These are phyloP conservation scores for Xylaria flabelliformis DNA, from an alignment of 495 filamentous ascomycete species.

Conservation along the genomic window DNA sequence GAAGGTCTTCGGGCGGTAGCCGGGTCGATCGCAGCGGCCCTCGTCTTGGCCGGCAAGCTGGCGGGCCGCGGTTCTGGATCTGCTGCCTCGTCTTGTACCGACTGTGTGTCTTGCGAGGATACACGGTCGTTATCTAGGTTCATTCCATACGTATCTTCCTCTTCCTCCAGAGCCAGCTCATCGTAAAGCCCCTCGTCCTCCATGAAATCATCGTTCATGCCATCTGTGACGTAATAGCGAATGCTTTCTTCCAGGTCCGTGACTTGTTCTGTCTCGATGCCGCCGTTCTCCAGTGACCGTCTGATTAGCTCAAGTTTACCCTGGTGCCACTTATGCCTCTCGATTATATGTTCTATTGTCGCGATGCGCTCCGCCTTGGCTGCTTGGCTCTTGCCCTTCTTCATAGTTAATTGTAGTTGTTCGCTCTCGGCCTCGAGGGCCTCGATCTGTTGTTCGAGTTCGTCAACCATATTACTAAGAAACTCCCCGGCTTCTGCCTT, in stretches of 20 bases:
- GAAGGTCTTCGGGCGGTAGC: conserved; percentile 76
- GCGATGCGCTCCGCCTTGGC: conserved; percentile 85
- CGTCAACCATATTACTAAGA: conserved; percentile 84
- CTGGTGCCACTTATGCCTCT: conserved; percentile 96
- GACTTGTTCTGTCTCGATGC: conserved; percentile 84
- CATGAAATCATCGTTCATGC: conserved; percentile 83
- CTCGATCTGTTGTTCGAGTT: conserved; percentile 92
- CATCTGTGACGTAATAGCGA: conserved; percentile 91
- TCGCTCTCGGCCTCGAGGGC: conserved; percentile 90
- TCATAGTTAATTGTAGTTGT: conserved; percentile 82
- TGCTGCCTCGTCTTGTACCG: conserved; percentile 80
- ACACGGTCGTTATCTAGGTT: conserved; percentile 80
- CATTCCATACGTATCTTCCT: conserved; percentile 85
- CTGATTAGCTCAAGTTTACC: conserved; percentile 89
- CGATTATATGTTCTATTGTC: conserved; percentile 80
- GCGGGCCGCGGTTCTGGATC: conserved; percentile 66
- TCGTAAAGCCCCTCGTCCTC: conserved; percentile 94
- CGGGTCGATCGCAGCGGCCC: conserved; percentile 55
- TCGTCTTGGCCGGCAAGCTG: conserved; percentile 60
- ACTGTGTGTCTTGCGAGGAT: conserved; percentile 95
- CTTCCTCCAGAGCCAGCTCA: conserved; percentile 88
- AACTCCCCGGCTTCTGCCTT: conserved; percentile 87
- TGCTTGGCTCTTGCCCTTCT: conserved; percentile 88
- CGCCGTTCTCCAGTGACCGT: conserved; percentile 89
- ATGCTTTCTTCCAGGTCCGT: conserved; percentile 88